A percentile compares a stretch with the other conserved stretches of the same genome.
phyloP scores from a whole-genome alignment of 208 protist genomes.

The Wallacemonas rigidus region DNA sequence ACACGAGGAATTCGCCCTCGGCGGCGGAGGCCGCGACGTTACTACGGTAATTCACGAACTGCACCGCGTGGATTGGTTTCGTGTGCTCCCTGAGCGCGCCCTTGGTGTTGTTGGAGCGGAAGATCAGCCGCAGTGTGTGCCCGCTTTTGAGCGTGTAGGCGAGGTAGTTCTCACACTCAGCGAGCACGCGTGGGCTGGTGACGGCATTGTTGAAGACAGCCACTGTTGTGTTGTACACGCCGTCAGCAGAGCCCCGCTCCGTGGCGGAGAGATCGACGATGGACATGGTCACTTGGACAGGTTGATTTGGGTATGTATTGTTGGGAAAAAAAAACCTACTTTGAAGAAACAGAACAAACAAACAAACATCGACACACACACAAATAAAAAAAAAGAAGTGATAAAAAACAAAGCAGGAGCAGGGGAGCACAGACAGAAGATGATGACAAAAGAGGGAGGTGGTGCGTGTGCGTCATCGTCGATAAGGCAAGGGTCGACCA shows the following conservation, averaged over 20 bases:
- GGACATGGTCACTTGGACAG: slow-evolving; percentile 4
- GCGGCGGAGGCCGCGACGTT: slow-evolving; percentile 80
- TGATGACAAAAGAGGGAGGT: slow-evolving; percentile 6
- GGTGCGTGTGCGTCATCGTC: slow-evolving; percentile 5
- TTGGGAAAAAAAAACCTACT: slow-evolving; percentile 3
- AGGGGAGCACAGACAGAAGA: background rate
- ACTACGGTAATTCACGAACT: slow-evolving; percentile 90
- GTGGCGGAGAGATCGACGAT: slow-evolving; percentile 41
- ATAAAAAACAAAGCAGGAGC: slow-evolving; percentile 15
- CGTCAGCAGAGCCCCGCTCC: slow-evolving; percentile 23
- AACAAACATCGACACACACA: slow-evolving; percentile 8
- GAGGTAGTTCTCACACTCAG: slow-evolving; percentile 76
- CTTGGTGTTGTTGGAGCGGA: slow-evolving; percentile 61
- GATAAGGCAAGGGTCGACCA: background rate
- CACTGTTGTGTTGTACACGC: slow-evolving; percentile 48
- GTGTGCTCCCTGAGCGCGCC: slow-evolving; percentile 55
- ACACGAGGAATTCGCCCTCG: slow-evolving; percentile 74
- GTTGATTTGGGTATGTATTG: slow-evolving; percentile 13
- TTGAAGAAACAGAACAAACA: slow-evolving; percentile 5
- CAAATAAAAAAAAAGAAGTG: slow-evolving; percentile 11
- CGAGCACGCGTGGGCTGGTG: slow-evolving; percentile 60
- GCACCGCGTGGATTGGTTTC: slow-evolving; percentile 56
- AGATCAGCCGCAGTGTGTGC: slow-evolving; percentile 62
- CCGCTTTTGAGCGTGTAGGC: slow-evolving; percentile 83
- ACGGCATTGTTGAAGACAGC: slow-evolving; percentile 68